Percentiles rank a stretch among this genome's conserved stretches.
Evolutionary conservation across 192 early-diverging fungal species (phyloP).

Genomic region (Paraglomus occultum): DNA sequence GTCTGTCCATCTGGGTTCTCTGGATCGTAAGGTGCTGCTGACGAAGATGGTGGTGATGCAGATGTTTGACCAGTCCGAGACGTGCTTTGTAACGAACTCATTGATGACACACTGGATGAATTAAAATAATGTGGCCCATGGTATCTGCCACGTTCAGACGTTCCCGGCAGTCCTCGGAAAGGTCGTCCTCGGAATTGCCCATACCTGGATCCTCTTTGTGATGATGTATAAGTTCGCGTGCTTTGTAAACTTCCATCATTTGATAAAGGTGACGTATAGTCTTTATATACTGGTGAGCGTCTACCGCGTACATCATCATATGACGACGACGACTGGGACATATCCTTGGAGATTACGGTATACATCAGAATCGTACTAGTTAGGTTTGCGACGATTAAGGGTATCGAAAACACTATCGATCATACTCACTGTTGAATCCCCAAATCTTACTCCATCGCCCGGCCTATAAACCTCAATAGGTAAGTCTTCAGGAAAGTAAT

Average conservation of each 20-base stretch:
- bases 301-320: constrained; percentile 10
- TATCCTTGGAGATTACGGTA: no score
- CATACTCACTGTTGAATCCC: no score
- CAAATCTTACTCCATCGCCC: no score
- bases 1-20: constrained; percentile 18
- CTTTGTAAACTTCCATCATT: constrained; percentile 7
- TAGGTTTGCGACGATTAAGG: no score
- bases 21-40: constrained; percentile 20
- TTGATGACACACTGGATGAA: not conserved
- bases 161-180: not conserved
- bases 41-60: not conserved
- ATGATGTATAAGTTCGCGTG: constrained; percentile 10
- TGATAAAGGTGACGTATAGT: not conserved
- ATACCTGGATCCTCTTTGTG: constrained; percentile 1
- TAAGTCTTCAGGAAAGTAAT: constrained; percentile 22
- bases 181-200: not conserved
- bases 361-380: no score
- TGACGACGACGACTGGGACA: not conserved
- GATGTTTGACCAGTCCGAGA: not conserved
- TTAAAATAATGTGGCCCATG: not conserved
- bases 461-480: not conserved
- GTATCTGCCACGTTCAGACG: constrained; percentile 18
- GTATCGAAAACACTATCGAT: no score
- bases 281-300: constrained; percentile 16
- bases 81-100: constrained; percentile 6